These are phyloP conservation scores for Sporisorium sorghi DNA, from an alignment of 1,284 basidiomycete species.

Conservation along the genomic window DNA sequence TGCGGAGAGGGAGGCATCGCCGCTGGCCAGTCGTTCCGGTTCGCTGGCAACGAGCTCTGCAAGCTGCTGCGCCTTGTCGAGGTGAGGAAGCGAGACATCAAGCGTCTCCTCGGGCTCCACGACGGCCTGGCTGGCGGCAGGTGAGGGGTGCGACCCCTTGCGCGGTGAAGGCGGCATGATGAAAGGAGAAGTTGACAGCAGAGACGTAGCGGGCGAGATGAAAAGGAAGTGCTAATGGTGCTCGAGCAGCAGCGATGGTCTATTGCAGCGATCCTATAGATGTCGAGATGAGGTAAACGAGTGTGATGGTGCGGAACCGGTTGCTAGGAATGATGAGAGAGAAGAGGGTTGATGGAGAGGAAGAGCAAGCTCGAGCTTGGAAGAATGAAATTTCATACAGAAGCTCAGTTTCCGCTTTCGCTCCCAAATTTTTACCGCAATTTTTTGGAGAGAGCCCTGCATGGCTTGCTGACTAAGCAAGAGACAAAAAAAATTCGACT, in stretches of 20 bases:
- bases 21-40: conserved; percentile 41
- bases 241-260: background rate
- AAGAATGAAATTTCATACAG: conserved; percentile 9
- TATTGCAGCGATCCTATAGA: background rate
- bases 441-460: conserved; percentile 14
- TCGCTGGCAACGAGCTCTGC: conserved; percentile 45
- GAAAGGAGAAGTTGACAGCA: background rate
- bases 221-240: no score
- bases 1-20: conserved; percentile 23
- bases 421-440: conserved; percentile 44
- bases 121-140: background rate
- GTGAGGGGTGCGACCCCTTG: conserved; percentile 16
- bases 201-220: no score
- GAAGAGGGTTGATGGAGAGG: conserved; percentile 4
- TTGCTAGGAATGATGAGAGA: background rate
- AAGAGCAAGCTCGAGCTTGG: conserved; percentile 4
- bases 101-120: background rate
- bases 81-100: conserved; percentile 14
- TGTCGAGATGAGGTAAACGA: background rate
- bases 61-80: conserved; percentile 35
- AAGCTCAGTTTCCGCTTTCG: conserved; percentile 21
- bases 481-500: background rate
- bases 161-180: conserved; percentile 33
- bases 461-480: conserved; percentile 33
- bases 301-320: conserved; percentile 2